A percentile compares a stretch with the other conserved stretches of the same genome.
phyloP scores from a whole-genome alignment of 805 yeast species.

The Spathaspora sp. region DNA sequence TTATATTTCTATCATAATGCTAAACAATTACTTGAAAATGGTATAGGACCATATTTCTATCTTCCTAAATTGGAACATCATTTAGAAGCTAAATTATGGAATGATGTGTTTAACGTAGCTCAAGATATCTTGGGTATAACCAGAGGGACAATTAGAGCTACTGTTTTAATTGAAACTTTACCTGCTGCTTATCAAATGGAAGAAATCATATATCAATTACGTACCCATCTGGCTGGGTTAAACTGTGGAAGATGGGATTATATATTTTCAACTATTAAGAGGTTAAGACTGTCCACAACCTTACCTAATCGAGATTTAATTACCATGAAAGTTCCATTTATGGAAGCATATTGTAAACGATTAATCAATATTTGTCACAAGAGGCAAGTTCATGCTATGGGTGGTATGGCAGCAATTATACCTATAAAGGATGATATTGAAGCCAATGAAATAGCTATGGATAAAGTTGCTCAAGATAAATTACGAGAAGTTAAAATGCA shows the following conservation, averaged over 20 bases:
- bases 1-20: constrained; percentile 77
- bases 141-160: constrained; percentile 77
- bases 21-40: constrained; percentile 52
- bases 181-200: constrained; percentile 88
- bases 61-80: constrained; percentile 87
- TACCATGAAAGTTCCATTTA: constrained; percentile 77
- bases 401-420: constrained; percentile 88
- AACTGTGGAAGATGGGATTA: constrained; percentile 92
- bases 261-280: constrained; percentile 75
- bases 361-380: constrained; percentile 71
- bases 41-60: constrained; percentile 79
- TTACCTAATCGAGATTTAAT: constrained; percentile 79
- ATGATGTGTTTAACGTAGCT: constrained; percentile 70
- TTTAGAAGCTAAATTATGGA: constrained; percentile 80
- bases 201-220: constrained; percentile 72
- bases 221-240: constrained; percentile 75
- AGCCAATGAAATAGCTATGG: constrained; percentile 64
- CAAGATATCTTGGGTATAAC: constrained; percentile 67
- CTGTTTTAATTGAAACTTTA: constrained; percentile 77
- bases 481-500: constrained; percentile 73
- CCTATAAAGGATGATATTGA: constrained; percentile 71
- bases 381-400: constrained; percentile 82
- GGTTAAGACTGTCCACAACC: constrained; percentile 62
- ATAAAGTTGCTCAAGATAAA: constrained; percentile 70
- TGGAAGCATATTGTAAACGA: constrained; percentile 72